Evolutionary conservation across 176 grass and related monocot species (phyloP), one percentile per base, ranked within the genome.

Genomic region (maize (Zea mays)): DNA sequence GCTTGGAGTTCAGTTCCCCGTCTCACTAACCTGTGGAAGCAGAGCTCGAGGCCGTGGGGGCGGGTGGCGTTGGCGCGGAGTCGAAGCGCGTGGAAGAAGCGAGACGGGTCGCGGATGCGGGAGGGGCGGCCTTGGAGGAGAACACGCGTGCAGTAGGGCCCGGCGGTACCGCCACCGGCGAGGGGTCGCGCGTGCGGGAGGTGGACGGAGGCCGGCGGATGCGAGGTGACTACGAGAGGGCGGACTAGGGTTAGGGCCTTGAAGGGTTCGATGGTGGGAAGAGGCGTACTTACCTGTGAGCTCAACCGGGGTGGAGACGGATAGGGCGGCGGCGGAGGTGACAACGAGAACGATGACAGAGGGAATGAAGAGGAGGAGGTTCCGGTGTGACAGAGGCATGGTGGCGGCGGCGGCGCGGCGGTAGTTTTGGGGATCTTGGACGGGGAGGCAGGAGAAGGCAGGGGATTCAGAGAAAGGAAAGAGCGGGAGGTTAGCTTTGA

Each of bases 21-120:
- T 47, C 15, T 52, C 50, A 75, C 76, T 72, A 79, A 98, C 95
- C 81, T 44, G 80, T 98, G 95, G 66, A 98, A 92, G 91, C 95
- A 98, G 17, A 98, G 55, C 83, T 94, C 95, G 56, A 86, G 86
- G 13, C 83, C 85, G 39, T 83, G 84, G 77, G 80, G n/a, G 39
- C 91, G 77, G 17, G 83, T 70, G 41, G 89, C 67, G 65, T 88
- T 88, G 45, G 72, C 77, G 16, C 71, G 78, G 8, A 94, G 38
- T 61, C 86, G 90, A 15, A 92, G 77, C 1, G 89, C 87, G 73
- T 94, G 82, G 68, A 90, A 86, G 60, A 88, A 97, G 52, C 86
- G 90, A n/a, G 68, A 86, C 27, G 92, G 86, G 71, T 92, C 74
- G 39, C 80, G 87, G 68, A 94, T 48, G 79, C 95, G 82, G 69